Conservation (phyloP, 768 basidiomycete genomes). For the Rhodotorula paludigena region DNA sequence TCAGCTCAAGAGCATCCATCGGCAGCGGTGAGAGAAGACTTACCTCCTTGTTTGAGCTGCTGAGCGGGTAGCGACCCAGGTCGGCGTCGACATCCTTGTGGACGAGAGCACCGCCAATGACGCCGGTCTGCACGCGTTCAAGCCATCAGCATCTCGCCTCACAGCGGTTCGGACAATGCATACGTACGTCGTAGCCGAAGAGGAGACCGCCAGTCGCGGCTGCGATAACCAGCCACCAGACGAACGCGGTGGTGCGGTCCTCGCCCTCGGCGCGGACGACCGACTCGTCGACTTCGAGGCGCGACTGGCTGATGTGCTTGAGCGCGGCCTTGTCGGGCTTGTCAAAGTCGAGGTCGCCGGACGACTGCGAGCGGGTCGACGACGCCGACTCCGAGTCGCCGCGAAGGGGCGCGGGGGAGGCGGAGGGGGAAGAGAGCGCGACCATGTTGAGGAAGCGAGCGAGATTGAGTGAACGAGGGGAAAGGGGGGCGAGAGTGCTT, state of each 20-base stretch:
- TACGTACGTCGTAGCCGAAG: slow-evolving; percentile 37
- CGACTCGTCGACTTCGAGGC: slow-evolving; percentile 35
- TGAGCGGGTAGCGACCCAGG: slow-evolving; percentile 18
- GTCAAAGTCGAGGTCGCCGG: slow-evolving; percentile 28
- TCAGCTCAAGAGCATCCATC: neutral
- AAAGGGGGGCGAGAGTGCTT: neutral
- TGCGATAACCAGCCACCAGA: slow-evolving; percentile 65
- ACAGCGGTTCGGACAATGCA: rapidly evolving
- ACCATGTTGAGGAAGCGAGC: neutral
- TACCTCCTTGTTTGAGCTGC: slow-evolving; percentile 36
- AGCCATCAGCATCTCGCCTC: neutral
- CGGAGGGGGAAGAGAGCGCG: neutral
- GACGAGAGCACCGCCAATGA: slow-evolving; percentile 40
- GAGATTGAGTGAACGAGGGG: neutral
- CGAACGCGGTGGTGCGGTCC: slow-evolving; percentile 61
- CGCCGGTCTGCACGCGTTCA: slow-evolving; percentile 26
- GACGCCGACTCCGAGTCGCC: neutral
- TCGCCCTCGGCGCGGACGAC: slow-evolving; percentile 44
- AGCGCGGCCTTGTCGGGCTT: slow-evolving; percentile 25
- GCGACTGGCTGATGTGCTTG: slow-evolving; percentile 24
- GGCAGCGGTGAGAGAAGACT: neutral
- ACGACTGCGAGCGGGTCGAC: slow-evolving; percentile 24
- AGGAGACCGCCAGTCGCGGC: slow-evolving; percentile 36
- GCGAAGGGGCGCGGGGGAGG: neutral
- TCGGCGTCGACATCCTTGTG: slow-evolving; percentile 32